Evolutionary conservation across 1,284 basidiomycete genomes (phyloP).

Genomic region (Naganishia sp.): DNA sequence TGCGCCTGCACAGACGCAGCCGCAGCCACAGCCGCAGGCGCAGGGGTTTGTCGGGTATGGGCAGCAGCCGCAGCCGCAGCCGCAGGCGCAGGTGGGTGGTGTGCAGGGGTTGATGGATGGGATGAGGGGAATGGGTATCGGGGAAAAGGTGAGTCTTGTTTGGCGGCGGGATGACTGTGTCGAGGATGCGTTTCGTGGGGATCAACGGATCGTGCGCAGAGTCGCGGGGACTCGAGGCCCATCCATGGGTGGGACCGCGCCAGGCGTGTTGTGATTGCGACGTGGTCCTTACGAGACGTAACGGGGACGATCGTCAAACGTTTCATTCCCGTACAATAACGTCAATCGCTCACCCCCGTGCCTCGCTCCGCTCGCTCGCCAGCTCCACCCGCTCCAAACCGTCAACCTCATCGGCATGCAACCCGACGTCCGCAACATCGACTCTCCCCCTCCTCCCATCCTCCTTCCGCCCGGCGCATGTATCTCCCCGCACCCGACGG

Average conservation of each 20-base stretch:
- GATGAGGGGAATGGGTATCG: conserved; percentile 44
- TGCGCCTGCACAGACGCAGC: conserved; percentile 27
- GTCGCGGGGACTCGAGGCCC: no score
- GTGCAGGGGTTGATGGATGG: conserved; percentile 46
- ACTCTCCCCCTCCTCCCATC: conserved; percentile 81
- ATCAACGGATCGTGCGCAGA: no score
- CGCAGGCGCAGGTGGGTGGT: conserved; percentile 42
- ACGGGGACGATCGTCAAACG: no score
- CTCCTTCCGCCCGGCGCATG: conserved; percentile 71
- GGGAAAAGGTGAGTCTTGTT: conserved; percentile 19
- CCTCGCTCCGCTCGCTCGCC: conserved; percentile 57
- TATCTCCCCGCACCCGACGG: conserved; percentile 68
- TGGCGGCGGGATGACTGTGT: no score
- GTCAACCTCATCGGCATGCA: conserved; percentile 86
- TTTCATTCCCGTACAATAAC: no score
- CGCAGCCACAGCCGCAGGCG: conserved; percentile 30
- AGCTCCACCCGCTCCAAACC: conserved; percentile 78
- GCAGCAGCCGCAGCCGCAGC: conserved; percentile 59
- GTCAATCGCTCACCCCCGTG: not conserved
- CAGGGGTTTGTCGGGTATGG: conserved; percentile 39
- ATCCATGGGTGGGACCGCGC: no score
- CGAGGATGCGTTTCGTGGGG: no score
- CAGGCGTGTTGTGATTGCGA: no score
- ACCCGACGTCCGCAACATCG: conserved; percentile 82
- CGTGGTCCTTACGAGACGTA: no score